These are phyloP conservation scores for Aspergillus sp. DNA, from an alignment of 2,329 filamentous ascomycete genomes.

Conservation along the genomic window DNA sequence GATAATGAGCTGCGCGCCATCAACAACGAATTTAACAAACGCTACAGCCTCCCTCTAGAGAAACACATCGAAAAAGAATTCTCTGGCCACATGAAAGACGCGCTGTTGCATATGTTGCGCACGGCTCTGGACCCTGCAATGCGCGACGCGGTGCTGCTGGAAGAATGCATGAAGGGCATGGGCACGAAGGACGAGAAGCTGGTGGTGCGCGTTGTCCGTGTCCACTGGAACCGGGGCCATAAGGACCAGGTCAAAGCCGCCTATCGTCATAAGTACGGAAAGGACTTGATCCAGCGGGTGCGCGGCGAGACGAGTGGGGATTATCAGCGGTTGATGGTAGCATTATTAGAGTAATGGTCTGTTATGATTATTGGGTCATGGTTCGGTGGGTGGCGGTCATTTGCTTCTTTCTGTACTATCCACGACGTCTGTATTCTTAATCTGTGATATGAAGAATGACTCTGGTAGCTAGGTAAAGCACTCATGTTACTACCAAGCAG, in stretches of 20 bases:
- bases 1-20: constrained; percentile 84
- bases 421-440: no score
- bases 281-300: constrained; percentile 66
- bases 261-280: constrained; percentile 69
- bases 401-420: no score
- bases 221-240: constrained; percentile 77
- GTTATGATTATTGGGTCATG: no score
- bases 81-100: constrained; percentile 86
- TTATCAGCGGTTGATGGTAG: constrained; percentile 73
- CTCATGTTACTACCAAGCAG: no score
- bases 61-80: constrained; percentile 78
- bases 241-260: constrained; percentile 75
- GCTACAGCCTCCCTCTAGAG: constrained; percentile 68
- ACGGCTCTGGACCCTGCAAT: constrained; percentile 76
- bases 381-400: no score
- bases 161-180: constrained; percentile 79
- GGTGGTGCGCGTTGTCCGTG: constrained; percentile 71
- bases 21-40: constrained; percentile 67
- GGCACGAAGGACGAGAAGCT: constrained; percentile 85
- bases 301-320: constrained; percentile 82
- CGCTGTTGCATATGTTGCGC: constrained; percentile 74
- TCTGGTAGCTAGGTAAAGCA: no score
- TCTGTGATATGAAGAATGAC: no score
- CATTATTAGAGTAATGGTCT: constrained; percentile 48
- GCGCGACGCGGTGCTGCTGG: constrained; percentile 78